phyloP scores from a whole-genome alignment of 2,329 filamentous ascomycete species.

The Exophiala xenobiotica region DNA sequence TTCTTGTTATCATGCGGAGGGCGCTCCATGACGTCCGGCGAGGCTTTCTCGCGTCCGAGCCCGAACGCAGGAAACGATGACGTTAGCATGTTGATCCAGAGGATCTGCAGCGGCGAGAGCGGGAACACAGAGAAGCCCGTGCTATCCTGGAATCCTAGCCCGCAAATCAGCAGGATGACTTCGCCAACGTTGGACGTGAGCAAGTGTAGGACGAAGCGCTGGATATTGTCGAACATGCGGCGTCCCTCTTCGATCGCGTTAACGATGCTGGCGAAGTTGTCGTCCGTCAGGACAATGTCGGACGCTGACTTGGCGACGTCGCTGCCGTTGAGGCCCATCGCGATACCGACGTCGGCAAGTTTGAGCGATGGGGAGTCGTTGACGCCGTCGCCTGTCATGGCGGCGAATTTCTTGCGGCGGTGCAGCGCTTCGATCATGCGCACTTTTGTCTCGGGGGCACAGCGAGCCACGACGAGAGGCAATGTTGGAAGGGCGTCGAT shows the following conservation, averaged over 20 bases:
- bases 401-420: constrained; percentile 71
- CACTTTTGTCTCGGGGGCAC: constrained; percentile 81
- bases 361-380: constrained; percentile 83
- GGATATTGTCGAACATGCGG: constrained; percentile 84
- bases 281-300: constrained; percentile 63
- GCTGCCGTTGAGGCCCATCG: constrained; percentile 80
- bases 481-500: constrained; percentile 69
- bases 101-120: constrained; percentile 58
- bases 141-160: constrained; percentile 58
- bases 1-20: constrained; percentile 54
- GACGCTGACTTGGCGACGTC: constrained; percentile 82
- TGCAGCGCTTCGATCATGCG: constrained; percentile 88
- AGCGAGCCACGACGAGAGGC: constrained; percentile 79
- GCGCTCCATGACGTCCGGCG: constrained; percentile 54
- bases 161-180: constrained; percentile 57
- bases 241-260: constrained; percentile 79
- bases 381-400: constrained; percentile 87
- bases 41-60: constrained; percentile 57
- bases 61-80: constrained; percentile 60
- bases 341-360: constrained; percentile 79
- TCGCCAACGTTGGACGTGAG: constrained; percentile 58
- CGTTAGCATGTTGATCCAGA: constrained; percentile 66
- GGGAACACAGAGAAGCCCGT: constrained; percentile 57
- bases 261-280: constrained; percentile 85
- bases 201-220: constrained; percentile 65